phyloP scores from a whole-genome alignment of 2,329 filamentous ascomycete genomes.

The Shiraia bambusicola region DNA sequence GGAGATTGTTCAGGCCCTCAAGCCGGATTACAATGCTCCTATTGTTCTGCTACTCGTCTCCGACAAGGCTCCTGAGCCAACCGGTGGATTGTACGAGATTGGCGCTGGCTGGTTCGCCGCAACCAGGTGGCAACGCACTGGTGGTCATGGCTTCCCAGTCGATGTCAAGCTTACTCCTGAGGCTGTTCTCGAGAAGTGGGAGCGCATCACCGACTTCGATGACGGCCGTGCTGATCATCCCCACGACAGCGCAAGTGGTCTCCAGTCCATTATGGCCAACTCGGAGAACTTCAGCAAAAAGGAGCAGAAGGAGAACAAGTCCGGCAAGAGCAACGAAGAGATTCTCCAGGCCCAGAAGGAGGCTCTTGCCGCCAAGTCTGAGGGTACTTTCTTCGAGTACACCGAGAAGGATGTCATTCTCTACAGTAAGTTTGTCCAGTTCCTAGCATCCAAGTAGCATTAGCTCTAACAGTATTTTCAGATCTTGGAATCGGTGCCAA shows the following conservation, averaged over 20 bases:
- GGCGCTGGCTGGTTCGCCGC: conserved; percentile 90
- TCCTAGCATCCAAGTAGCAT: conserved; percentile 1
- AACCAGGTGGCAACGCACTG: conserved; percentile 92
- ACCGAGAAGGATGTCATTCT: conserved; percentile 87
- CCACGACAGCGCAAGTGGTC: conserved; percentile 71
- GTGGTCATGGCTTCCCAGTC: conserved; percentile 87
- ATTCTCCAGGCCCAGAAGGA: conserved; percentile 74
- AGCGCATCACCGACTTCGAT: conserved; percentile 81
- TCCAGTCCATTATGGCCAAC: conserved; percentile 82
- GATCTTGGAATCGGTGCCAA: conserved; percentile 90
- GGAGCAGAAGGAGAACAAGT: conserved; percentile 46
- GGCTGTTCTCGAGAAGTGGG: conserved; percentile 64
- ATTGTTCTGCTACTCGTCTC: conserved; percentile 83
- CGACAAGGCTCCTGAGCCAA: conserved; percentile 83
- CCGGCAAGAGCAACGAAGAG: conserved; percentile 60
- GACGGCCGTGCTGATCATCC: conserved; percentile 86
- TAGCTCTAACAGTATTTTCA: conserved; percentile 25
- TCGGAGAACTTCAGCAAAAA: conserved; percentile 70
- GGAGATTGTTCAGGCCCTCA: conserved; percentile 98
- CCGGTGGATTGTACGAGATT: conserved; percentile 88
- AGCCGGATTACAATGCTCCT: conserved; percentile 97
- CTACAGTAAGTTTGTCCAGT: conserved; percentile 61
- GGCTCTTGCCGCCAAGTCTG: conserved; percentile 69
- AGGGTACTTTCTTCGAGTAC: conserved; percentile 78
- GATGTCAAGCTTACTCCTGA: conserved; percentile 79